Base-by-base conservation (phyloP, 1,284 basidiomycete species). In the Amylostereum areolatum region DNA sequence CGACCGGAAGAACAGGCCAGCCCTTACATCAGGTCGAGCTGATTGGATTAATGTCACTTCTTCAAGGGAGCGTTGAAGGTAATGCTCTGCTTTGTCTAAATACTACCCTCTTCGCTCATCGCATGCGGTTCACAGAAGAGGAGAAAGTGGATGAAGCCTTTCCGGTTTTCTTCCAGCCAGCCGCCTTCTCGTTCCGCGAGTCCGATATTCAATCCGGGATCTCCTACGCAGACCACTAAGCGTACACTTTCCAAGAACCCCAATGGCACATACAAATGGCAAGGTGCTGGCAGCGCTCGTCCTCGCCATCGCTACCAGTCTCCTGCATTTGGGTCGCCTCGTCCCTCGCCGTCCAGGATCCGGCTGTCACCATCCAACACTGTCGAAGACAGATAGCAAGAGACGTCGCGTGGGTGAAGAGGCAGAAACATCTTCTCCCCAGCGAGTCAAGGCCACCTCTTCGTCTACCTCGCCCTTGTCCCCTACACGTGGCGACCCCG, bases 261-360 rank as follows among this genome's bases (percentile, higher is more conserved):
- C 0, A 88, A 88, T 61, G 85, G 85, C 12, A 59, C 67, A 29
- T 84, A 83, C 62, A 72, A 73, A 48, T 85, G 81, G 81, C 74
- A 80, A 55, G 86, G 85, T 31, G 81, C 69, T 36, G 84, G 85
- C 35, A 85, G 83, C 57, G 76, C 85, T 7, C 80, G 76, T 52
- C 67, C 74, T 6, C 74, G 75, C 49, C 85, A 83, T 62, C 79
- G 83, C 37, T 84, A 80, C 59, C 73, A 77, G 47, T 84, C 83
- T 9, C 81, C 85, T 45, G 78, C 80, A 5, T 87, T 88, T 60
- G 77, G 80, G 9, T 64, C 75, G 2, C 64, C 78, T 3, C 68
- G 72, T 3, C 52, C 69, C 49, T 62, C 72, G 43, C 57, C 72
- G 50, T 72, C 54, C 47, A 66, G 61, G 54, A 72, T 71, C 52